phyloP scores from a whole-genome alignment of 352 stramenopile species.

The Globisporangium recalcitrans region DNA sequence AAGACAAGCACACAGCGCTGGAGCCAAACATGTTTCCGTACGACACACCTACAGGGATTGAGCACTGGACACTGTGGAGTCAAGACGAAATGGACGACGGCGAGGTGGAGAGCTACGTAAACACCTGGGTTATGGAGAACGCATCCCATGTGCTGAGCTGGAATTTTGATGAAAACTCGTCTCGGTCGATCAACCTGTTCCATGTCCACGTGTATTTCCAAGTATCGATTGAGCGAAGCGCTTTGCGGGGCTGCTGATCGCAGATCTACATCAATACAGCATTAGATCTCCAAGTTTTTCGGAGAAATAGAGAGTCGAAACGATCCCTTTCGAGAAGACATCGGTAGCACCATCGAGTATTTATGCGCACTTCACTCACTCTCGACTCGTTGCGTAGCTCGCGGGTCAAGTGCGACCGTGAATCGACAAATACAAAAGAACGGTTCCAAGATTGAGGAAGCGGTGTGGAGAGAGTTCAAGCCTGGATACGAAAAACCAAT shows the following conservation, averaged over 20 bases:
- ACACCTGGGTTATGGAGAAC: constrained; percentile 20
- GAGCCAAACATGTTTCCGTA: constrained; percentile 35
- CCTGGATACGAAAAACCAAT: neutral
- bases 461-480: too few species aligned
- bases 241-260: neutral
- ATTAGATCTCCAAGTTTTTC: neutral
- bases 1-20: constrained; percentile 12
- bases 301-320: neutral
- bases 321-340: neutral
- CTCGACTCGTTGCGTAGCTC: too few species aligned
- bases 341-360: neutral
- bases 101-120: constrained; percentile 22
- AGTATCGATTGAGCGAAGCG: constrained; percentile 8
- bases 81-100: constrained; percentile 15
- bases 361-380: too few species aligned
- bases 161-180: constrained; percentile 33
- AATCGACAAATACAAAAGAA: too few species aligned
- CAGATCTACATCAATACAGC: neutral
- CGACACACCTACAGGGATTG: constrained; percentile 21
- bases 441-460: too few species aligned
- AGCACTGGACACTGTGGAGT: constrained; percentile 31
- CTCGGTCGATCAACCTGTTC: constrained; percentile 30
- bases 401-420: too few species aligned
- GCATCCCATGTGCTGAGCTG: constrained; percentile 21
- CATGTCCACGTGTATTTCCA: constrained; percentile 31